phyloP scores from a whole-genome alignment of 257 asterid species.

The Plantago ovata region DNA sequence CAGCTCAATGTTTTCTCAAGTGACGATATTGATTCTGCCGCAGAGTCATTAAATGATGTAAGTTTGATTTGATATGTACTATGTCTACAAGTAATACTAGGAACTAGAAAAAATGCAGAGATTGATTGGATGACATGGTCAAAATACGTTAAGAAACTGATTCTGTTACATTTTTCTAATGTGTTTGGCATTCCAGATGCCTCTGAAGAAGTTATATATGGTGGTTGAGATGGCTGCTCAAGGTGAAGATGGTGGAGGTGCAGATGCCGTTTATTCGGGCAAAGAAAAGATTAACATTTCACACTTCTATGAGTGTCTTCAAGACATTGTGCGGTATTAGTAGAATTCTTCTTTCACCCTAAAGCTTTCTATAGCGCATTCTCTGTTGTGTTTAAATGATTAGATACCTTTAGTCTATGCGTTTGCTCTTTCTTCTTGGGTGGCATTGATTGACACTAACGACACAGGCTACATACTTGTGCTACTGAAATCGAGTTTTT shows the following conservation, averaged over 20 bases:
- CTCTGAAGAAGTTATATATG: constrained; percentile 85
- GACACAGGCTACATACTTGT: too few species aligned
- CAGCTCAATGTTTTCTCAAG: constrained; percentile 71
- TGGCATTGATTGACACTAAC: too few species aligned
- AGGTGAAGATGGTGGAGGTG: constrained; percentile 86
- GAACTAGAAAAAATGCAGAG: not conserved
- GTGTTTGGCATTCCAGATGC: constrained; percentile 48
- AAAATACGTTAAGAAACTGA: constrained; percentile 8
- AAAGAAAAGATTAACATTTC: constrained; percentile 62
- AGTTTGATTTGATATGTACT: constrained; percentile 26
- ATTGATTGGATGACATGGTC: not conserved
- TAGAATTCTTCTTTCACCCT: not conserved
- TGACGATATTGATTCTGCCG: constrained; percentile 80
- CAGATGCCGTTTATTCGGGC: constrained; percentile 78
- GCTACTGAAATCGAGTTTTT: too few species aligned
- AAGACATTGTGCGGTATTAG: constrained; percentile 62
- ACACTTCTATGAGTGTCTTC: constrained; percentile 81
- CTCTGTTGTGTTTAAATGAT: too few species aligned
- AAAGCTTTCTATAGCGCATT: not conserved
- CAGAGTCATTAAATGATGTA: constrained; percentile 87
- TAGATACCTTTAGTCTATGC: too few species aligned
- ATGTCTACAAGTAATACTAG: not conserved
- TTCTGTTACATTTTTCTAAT: constrained; percentile 7
- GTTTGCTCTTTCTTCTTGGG: too few species aligned
- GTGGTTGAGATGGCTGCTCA: constrained; percentile 98